Conservation (phyloP, 371 early-diverging fungal genomes). For the Mortierella polycephala region DNA sequence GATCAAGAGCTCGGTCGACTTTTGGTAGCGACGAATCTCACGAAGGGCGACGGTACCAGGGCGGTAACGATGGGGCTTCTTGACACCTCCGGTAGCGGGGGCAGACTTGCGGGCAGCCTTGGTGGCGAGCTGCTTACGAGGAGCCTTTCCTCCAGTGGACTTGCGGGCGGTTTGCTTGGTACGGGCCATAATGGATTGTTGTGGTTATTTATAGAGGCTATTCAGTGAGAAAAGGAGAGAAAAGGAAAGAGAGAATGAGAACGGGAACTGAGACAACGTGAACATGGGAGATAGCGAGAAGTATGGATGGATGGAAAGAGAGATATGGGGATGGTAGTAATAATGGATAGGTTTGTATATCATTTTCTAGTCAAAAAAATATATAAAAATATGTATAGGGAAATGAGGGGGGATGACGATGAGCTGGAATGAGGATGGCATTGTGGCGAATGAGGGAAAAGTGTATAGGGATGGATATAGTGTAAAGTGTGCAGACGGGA, state of each 20-base stretch:
- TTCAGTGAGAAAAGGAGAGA: not conserved
- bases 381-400: too few species aligned
- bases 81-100: constrained; percentile 68
- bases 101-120: constrained; percentile 88
- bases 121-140: constrained; percentile 85
- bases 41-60: constrained; percentile 90
- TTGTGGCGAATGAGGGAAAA: too few species aligned
- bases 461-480: too few species aligned
- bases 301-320: constrained; percentile 1
- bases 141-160: constrained; percentile 88
- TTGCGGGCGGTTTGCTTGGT: constrained; percentile 64
- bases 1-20: constrained; percentile 96
- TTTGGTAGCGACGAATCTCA: constrained; percentile 97
- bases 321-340: not conserved
- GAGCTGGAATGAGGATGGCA: too few species aligned
- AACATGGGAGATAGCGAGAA: not conserved
- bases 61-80: constrained; percentile 83
- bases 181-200: constrained; percentile 74
- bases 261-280: not conserved
- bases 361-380: too few species aligned
- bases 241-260: constrained; percentile 1
- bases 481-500: too few species aligned
- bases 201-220: constrained; percentile 42
- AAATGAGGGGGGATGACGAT: too few species aligned
- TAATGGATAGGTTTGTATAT: too few species aligned